A percentile compares a stretch with the other conserved stretches of the same genome.
phyloP scores from a whole-genome alignment of 192 early-diverging fungal species.

The Entophlyctis luteolus region DNA sequence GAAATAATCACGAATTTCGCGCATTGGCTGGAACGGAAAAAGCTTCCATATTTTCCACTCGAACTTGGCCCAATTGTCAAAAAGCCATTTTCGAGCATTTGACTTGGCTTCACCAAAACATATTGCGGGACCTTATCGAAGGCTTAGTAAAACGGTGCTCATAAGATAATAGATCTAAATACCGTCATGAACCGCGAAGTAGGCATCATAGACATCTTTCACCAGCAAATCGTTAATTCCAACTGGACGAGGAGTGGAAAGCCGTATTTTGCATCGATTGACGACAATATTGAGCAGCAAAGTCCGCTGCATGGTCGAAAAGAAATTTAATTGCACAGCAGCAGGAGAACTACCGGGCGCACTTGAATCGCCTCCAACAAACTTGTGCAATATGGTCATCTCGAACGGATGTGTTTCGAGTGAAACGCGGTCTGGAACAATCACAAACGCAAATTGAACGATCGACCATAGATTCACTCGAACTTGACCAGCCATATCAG shows the following conservation, averaged over 20 bases:
- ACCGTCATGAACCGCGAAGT: constrained; percentile 61
- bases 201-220: constrained; percentile 37
- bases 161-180: too few species aligned
- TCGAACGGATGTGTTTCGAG: constrained; percentile 9
- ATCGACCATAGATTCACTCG: background rate
- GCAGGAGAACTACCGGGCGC: background rate
- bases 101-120: too few species aligned
- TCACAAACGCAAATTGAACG: constrained; percentile 8
- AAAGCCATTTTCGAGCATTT: constrained; percentile 47
- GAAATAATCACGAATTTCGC: constrained; percentile 49
- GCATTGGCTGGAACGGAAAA: constrained; percentile 19
- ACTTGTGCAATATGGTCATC: background rate
- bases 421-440: background rate
- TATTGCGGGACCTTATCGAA: too few species aligned
- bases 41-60: background rate
- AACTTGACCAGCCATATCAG: background rate
- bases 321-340: constrained; percentile 29
- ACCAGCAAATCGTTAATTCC: constrained; percentile 46
- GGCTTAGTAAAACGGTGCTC: too few species aligned
- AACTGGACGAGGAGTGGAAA: background rate
- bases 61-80: constrained; percentile 39
- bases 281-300: constrained; percentile 15
- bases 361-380: constrained; percentile 12
- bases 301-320: constrained; percentile 27
- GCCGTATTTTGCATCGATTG: constrained; percentile 16